phyloP scores from a whole-genome alignment of 805 yeast species.

The Wickerhamomyces queroliae region DNA sequence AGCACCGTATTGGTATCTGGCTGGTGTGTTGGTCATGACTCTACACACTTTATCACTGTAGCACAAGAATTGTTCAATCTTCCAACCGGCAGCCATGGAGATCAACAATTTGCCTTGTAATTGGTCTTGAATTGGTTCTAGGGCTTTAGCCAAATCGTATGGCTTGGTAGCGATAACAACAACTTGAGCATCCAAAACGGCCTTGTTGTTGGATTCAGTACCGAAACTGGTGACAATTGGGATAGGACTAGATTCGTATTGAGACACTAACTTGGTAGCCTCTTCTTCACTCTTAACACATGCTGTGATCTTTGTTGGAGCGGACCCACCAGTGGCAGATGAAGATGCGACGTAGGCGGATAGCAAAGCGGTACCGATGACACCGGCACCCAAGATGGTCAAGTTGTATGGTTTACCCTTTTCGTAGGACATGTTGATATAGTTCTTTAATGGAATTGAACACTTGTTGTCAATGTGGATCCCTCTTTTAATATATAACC shows the following conservation, averaged over 20 bases:
- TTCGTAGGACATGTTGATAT: background rate
- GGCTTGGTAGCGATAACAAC: conserved; percentile 89
- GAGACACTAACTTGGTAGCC: conserved; percentile 39
- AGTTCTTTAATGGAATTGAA: background rate
- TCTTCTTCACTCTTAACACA: conserved; percentile 59
- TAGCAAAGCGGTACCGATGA: conserved; percentile 90
- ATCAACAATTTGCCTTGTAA: conserved; percentile 57
- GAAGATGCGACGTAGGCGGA: conserved; percentile 61
- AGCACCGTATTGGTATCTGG: conserved; percentile 87
- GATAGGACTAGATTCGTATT: conserved; percentile 34
- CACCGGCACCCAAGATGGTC: conserved; percentile 88
- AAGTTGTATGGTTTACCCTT: conserved; percentile 40
- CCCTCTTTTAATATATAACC: background rate
- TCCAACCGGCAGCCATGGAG: conserved; percentile 90
- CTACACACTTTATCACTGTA: conserved; percentile 62
- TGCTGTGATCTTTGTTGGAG: conserved; percentile 72
- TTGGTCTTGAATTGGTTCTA: conserved; percentile 41
- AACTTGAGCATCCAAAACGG: conserved; percentile 61
- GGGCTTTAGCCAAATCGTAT: conserved; percentile 58
- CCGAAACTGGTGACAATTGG: conserved; percentile 48
- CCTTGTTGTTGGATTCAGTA: conserved; percentile 42
- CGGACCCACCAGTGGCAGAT: conserved; percentile 30
- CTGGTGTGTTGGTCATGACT: conserved; percentile 99
- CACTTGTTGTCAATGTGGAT: background rate
- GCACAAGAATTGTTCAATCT: conserved; percentile 57